Evolutionary conservation across 1,284 basidiomycete species (phyloP).

Genomic region (Schizophyllum commune): DNA sequence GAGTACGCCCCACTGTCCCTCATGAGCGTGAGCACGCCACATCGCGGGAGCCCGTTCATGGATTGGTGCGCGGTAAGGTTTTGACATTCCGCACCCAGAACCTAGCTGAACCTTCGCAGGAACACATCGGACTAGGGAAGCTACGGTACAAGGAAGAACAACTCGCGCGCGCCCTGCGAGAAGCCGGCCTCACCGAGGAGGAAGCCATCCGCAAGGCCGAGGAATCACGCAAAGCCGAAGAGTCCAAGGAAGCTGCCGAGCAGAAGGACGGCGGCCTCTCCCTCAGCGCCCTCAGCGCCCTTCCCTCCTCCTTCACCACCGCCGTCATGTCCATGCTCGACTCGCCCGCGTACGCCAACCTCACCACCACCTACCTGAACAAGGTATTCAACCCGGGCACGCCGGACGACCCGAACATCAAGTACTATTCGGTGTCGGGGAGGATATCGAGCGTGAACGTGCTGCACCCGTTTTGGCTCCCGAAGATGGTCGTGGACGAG

Average conservation of each 20-base stretch:
- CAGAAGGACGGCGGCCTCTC: conserved; percentile 16
- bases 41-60: conserved; percentile 97
- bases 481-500: conserved; percentile 89
- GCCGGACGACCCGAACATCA: conserved; percentile 77
- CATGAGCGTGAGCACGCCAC: conserved; percentile 90
- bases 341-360: conserved; percentile 94
- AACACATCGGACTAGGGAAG: conserved; percentile 82
- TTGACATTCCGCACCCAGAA: conserved; percentile 2
- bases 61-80: conserved; percentile 89
- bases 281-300: conserved; percentile 37
- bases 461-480: conserved; percentile 95
- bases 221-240: background rate
- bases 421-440: conserved; percentile 89
- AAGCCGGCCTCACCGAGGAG: background rate
- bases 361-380: conserved; percentile 83
- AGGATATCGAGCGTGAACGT: conserved; percentile 67
- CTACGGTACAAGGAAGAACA: conserved; percentile 30
- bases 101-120: conserved; percentile 31
- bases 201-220: conserved; percentile 1
- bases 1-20: conserved; percentile 85
- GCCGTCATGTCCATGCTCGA: conserved; percentile 90
- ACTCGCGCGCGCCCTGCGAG: conserved; percentile 14
- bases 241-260: conserved; percentile 9
- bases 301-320: conserved; percentile 79
- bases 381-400: conserved; percentile 89